These are phyloP conservation scores for Didymella pomorum DNA, from an alignment of 2,329 filamentous ascomycete species.

Conservation along the genomic window DNA sequence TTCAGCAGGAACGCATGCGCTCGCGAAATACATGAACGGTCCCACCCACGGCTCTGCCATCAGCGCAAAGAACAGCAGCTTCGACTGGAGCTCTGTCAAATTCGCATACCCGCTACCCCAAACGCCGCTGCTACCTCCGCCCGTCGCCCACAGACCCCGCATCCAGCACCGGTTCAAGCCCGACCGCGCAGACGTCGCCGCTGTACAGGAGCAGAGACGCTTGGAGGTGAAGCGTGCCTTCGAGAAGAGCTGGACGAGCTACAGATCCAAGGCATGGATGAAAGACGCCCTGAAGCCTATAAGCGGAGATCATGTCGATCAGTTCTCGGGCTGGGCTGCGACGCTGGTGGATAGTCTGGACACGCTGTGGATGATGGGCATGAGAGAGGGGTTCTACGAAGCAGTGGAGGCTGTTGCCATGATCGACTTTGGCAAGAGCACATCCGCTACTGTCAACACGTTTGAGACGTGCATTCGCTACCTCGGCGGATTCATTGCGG, in stretches of 20 bases:
- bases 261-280: conserved; percentile 70
- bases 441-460: conserved; percentile 76
- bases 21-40: conserved; percentile 48
- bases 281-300: conserved; percentile 70
- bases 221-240: conserved; percentile 45
- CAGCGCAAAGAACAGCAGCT: conserved; percentile 36
- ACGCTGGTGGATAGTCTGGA: conserved; percentile 72
- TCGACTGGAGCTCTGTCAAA: conserved; percentile 44
- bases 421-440: conserved; percentile 84
- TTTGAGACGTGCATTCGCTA: conserved; percentile 95
- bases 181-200: conserved; percentile 29
- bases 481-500: conserved; percentile 81
- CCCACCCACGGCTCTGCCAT: conserved; percentile 33
- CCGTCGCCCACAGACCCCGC: conserved; percentile 40
- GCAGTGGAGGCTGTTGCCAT: conserved; percentile 72
- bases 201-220: conserved; percentile 37
- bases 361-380: conserved; percentile 85
- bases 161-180: conserved; percentile 44
- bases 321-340: conserved; percentile 72
- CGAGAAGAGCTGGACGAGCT: conserved; percentile 61
- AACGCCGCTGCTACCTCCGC: conserved; percentile 39
- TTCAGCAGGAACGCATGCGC: conserved; percentile 28
- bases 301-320: conserved; percentile 60
- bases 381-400: conserved; percentile 80
- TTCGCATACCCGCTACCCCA: conserved; percentile 40